Evolutionary conservation across 2,329 filamentous ascomycete species (phyloP).

Genomic region (Escovopsis weberi): DNA sequence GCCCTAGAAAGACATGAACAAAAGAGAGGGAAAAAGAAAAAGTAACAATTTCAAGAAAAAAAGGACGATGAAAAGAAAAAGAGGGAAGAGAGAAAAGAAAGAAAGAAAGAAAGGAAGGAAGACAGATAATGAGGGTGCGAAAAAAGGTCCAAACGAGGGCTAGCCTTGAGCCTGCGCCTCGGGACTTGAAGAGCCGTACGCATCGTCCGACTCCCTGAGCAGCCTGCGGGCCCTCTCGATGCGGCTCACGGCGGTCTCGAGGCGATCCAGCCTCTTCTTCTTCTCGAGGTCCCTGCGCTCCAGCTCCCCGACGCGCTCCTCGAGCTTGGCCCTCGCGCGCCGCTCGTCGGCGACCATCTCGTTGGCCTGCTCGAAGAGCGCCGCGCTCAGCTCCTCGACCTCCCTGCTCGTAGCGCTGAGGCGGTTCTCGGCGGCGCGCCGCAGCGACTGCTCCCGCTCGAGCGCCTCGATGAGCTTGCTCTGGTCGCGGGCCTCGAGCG

Average conservation of each 20-base stretch:
- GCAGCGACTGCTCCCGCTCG: slow-evolving; percentile 49
- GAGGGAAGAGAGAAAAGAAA: too few relatives aligned
- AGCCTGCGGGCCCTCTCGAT: slow-evolving; percentile 57
- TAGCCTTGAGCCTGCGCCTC: too few relatives aligned
- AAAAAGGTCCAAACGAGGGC: too few relatives aligned
- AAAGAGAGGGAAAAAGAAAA: too few relatives aligned
- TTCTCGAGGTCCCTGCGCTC: slow-evolving; percentile 60
- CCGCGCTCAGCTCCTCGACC: slow-evolving; percentile 63
- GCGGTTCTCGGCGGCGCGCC: slow-evolving; percentile 54
- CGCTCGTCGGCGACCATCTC: slow-evolving; percentile 75
- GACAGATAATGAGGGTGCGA: too few relatives aligned
- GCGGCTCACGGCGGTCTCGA: slow-evolving; percentile 56
- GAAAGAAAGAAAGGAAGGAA: too few relatives aligned
- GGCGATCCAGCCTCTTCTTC: slow-evolving; percentile 47
- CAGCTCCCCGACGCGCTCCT: slow-evolving; percentile 53
- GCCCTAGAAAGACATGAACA: too few relatives aligned
- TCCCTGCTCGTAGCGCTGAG: slow-evolving; percentile 53
- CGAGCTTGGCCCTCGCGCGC: slow-evolving; percentile 53
- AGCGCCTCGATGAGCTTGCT: slow-evolving; percentile 49
- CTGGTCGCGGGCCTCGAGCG: too few relatives aligned
- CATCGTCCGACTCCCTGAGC: slow-evolving; percentile 25
- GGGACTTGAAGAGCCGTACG: too few relatives aligned
- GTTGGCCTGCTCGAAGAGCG: slow-evolving; percentile 70
- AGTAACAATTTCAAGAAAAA: too few relatives aligned
- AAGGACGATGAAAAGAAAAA: too few relatives aligned